Conservation (phyloP, 2,329 filamentous ascomycete genomes). For the Aspergillus fischeri region DNA sequence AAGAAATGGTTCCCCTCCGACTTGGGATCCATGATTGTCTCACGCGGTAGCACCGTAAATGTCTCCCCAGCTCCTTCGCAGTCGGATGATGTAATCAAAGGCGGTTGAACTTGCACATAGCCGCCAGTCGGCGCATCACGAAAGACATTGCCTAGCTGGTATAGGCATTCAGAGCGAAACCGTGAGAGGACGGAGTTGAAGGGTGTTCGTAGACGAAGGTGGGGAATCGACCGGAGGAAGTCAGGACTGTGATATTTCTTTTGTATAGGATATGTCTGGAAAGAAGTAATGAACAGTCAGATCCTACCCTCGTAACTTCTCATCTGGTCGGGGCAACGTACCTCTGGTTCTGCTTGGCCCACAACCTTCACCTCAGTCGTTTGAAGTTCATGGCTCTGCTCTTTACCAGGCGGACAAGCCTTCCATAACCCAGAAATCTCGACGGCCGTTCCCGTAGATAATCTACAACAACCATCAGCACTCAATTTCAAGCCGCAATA, state of each 20-base stretch:
- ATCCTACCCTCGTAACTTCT: background rate
- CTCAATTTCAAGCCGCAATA: background rate
- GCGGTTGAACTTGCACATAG: slow-evolving; percentile 70
- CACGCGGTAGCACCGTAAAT: slow-evolving; percentile 63
- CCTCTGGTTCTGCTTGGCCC: slow-evolving; percentile 74
- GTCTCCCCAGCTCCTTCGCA: slow-evolving; percentile 96
- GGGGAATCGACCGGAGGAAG: slow-evolving; percentile 81
- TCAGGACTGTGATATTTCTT: slow-evolving; percentile 93
- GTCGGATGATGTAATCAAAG: slow-evolving; percentile 92
- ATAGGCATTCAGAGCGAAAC: slow-evolving; percentile 75
- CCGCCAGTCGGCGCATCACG: slow-evolving; percentile 56
- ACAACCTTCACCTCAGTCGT: slow-evolving; percentile 66
- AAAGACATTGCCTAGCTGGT: slow-evolving; percentile 72
- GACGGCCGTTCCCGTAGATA: slow-evolving; percentile 78
- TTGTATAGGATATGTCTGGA: slow-evolving; percentile 83
- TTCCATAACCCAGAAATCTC: slow-evolving; percentile 74
- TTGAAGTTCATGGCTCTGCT: slow-evolving; percentile 76
- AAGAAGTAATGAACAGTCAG: background rate
- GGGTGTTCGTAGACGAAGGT: slow-evolving; percentile 77
- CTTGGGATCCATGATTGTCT: slow-evolving; percentile 22
- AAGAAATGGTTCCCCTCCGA: slow-evolving; percentile 64
- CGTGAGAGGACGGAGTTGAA: slow-evolving; percentile 76
- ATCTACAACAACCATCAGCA: slow-evolving; percentile 46
- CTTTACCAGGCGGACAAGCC: slow-evolving; percentile 60
- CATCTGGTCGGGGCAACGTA: slow-evolving; percentile 42